Evolutionary conservation across 2,329 filamentous ascomycete genomes (phyloP).

Genomic region (Hypoxylon sp.): DNA sequence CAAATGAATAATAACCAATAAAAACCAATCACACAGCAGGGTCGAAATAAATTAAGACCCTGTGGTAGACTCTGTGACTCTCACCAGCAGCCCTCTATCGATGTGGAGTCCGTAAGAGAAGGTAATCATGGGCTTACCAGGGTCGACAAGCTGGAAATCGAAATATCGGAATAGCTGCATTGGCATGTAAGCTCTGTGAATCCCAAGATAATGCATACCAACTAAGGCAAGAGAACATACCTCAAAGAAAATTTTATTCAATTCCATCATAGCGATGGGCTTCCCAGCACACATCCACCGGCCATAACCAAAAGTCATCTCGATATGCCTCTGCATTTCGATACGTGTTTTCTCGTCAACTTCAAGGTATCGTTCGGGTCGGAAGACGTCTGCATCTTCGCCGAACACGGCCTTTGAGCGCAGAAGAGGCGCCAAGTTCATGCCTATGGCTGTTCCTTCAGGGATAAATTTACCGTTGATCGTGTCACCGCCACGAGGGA

Average conservation of each 20-base stretch:
- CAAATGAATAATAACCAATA: background rate
- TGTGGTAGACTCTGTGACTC: conserved; percentile 44
- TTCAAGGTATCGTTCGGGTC: conserved; percentile 63
- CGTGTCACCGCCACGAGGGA: conserved; percentile 52
- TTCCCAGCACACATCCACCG: conserved; percentile 60
- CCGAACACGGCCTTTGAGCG: conserved; percentile 55
- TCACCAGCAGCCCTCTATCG: conserved; percentile 48
- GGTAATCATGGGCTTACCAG: conserved; percentile 38
- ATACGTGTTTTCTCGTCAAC: conserved; percentile 51
- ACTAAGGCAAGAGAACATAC: conserved; percentile 48
- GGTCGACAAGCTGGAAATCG: conserved; percentile 53
- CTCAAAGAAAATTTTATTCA: conserved; percentile 61
- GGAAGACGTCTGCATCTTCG: conserved; percentile 58
- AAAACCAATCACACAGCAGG: background rate
- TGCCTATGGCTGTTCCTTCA: conserved; percentile 56
- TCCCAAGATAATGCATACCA: background rate
- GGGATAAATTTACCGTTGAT: conserved; percentile 57
- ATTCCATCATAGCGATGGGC: conserved; percentile 60
- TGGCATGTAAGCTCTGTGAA: background rate
- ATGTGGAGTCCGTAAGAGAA: conserved; percentile 46
- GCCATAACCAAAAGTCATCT: conserved; percentile 60
- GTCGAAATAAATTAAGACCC: conserved; percentile 8
- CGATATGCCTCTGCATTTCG: conserved; percentile 56
- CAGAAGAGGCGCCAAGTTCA: conserved; percentile 56
- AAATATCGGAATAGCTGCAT: conserved; percentile 49